Conservation (phyloP, 2,329 filamentous ascomycete genomes). For the Aspergillus sergii region DNA sequence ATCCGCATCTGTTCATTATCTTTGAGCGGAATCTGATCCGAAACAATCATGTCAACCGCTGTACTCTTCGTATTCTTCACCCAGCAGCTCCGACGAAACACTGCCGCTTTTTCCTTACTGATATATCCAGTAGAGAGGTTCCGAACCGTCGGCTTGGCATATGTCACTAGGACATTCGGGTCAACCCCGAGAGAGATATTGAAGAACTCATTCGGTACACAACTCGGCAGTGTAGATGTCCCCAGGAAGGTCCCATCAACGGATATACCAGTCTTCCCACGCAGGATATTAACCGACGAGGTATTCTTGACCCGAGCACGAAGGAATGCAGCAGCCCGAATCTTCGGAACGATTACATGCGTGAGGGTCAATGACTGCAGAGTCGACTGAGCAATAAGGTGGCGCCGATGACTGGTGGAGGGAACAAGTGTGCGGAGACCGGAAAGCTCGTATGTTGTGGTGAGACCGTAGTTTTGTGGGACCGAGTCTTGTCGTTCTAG, state of each 20-base stretch:
- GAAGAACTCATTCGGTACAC: slow-evolving; percentile 30
- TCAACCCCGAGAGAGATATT: slow-evolving; percentile 37
- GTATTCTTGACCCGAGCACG: slow-evolving; percentile 43
- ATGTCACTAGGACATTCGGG: slow-evolving; percentile 33
- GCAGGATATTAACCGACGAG: slow-evolving; percentile 33
- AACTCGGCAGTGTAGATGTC: slow-evolving; percentile 24
- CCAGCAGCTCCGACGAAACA: slow-evolving; percentile 33
- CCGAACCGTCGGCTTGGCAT: slow-evolving; percentile 33
- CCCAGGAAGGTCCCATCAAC: slow-evolving; percentile 38
- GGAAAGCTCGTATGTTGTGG: slow-evolving; percentile 45
- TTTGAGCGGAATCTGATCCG: slow-evolving; percentile 37
- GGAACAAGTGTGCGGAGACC: slow-evolving; percentile 41
- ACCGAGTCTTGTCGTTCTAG: slow-evolving; percentile 35
- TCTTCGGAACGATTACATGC: slow-evolving; percentile 45
- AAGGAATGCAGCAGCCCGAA: slow-evolving; percentile 43
- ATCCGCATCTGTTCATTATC: slow-evolving; percentile 35
- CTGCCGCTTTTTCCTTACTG: slow-evolving; percentile 32
- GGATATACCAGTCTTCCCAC: slow-evolving; percentile 28
- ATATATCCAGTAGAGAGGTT: slow-evolving; percentile 32
- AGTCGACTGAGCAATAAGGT: slow-evolving; percentile 41
- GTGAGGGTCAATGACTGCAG: slow-evolving; percentile 38
- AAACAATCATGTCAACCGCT: slow-evolving; percentile 29
- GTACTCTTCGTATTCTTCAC: slow-evolving; percentile 36
- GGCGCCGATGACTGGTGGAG: slow-evolving; percentile 36
- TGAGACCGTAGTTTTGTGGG: slow-evolving; percentile 45